phyloP scores from a whole-genome alignment of 495 filamentous ascomycete species.

The Neurospora tetraspora region DNA sequence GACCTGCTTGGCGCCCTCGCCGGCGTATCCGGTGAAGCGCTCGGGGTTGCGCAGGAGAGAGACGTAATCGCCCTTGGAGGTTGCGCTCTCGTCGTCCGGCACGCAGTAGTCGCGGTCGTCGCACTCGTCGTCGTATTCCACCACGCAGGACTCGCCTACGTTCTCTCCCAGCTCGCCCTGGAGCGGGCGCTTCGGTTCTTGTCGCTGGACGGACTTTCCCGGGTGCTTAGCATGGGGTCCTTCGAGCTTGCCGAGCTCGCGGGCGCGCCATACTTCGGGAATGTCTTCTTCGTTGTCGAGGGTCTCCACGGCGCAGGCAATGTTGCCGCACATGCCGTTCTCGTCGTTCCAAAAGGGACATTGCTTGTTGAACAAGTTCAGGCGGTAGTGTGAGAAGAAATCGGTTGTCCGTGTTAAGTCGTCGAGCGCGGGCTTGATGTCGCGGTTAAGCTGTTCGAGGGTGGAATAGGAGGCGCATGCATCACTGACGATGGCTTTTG shows the following conservation, averaged over 20 bases:
- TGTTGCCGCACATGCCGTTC: constrained; percentile 92
- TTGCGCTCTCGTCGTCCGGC: constrained; percentile 83
- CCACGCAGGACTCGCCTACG: constrained; percentile 89
- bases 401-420: constrained; percentile 79
- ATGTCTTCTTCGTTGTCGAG: constrained; percentile 93
- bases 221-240: constrained; percentile 88
- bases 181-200: constrained; percentile 62
- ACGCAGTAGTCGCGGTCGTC: constrained; percentile 97
- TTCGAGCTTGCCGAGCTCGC: constrained; percentile 86
- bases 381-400: constrained; percentile 93
- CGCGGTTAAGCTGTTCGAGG: constrained; percentile 72
- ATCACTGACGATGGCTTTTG: constrained; percentile 59
- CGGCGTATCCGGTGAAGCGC: constrained; percentile 87
- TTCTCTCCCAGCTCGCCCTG: constrained; percentile 74
- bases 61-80: constrained; percentile 89
- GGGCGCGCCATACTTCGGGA: constrained; percentile 79
- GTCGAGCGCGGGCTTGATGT: constrained; percentile 69
- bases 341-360: constrained; percentile 96
- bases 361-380: constrained; percentile 91
- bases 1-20: constrained; percentile 70
- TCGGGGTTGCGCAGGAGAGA: constrained; percentile 90
- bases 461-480: constrained; percentile 87
- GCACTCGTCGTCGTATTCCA: constrained; percentile 96
- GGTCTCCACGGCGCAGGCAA: constrained; percentile 94
- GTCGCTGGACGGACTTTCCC: constrained; percentile 56